These are phyloP conservation scores for Fragaria ananassa DNA, from an alignment of 306 rosid genomes.

Conservation along the genomic window DNA sequence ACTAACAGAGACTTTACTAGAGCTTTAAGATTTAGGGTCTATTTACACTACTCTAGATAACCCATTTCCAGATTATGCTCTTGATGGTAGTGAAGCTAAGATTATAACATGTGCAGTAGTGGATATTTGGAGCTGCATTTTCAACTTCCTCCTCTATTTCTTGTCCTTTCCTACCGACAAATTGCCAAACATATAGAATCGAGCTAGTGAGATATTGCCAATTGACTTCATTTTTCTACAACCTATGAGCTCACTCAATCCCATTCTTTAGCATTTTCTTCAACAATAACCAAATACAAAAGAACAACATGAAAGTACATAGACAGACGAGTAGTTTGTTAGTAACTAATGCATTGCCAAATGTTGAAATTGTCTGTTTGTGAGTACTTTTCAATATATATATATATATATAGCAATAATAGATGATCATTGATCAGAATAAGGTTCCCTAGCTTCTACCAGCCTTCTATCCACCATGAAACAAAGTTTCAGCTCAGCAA, in stretches of 20 bases:
- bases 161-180: neutral
- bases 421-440: neutral
- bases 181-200: neutral
- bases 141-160: neutral
- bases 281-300: neutral
- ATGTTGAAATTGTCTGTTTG: neutral
- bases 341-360: neutral
- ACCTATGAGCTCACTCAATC: neutral
- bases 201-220: neutral
- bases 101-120: neutral
- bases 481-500: conserved; percentile 3
- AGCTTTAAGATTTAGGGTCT: neutral
- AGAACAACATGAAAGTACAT: neutral
- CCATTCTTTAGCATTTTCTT: neutral
- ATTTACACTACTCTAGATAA: neutral
- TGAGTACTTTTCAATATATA: neutral
- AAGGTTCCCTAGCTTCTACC: neutral
- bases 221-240: neutral
- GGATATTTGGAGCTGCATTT: neutral
- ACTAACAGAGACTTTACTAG: neutral
- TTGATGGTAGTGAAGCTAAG: neutral
- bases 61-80: neutral
- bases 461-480: neutral
- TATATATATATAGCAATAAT: neutral
- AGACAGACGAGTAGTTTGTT: neutral